phyloP scores from a whole-genome alignment of 2,329 filamentous ascomycete genomes.

The Celoporthe dispersa region DNA sequence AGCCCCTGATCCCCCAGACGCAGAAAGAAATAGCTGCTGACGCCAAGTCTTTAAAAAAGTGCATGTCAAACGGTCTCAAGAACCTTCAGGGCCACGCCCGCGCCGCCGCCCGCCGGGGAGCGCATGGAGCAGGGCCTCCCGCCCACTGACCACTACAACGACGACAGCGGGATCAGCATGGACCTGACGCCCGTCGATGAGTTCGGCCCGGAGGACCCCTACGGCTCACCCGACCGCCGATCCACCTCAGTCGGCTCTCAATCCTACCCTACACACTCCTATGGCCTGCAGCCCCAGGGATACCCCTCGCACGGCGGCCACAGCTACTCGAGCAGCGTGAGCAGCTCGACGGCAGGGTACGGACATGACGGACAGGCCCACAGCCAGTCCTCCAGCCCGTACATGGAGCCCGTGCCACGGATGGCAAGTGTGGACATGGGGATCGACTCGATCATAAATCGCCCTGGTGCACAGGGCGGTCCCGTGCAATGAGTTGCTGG shows the following conservation, averaged over 20 bases:
- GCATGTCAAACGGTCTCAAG: slow-evolving; percentile 83
- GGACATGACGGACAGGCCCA: slow-evolving; percentile 39
- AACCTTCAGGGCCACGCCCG: slow-evolving; percentile 74
- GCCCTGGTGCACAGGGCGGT: slow-evolving; percentile 37
- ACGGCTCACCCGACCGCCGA: slow-evolving; percentile 58
- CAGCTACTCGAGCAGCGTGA: slow-evolving; percentile 60
- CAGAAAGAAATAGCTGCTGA: slow-evolving; percentile 18
- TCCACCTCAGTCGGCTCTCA: slow-evolving; percentile 43
- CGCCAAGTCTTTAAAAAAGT: slow-evolving; percentile 51
- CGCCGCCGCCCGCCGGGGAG: slow-evolving; percentile 67
- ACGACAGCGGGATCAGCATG: slow-evolving; percentile 73
- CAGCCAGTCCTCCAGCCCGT: slow-evolving; percentile 50
- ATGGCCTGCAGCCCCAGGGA: slow-evolving; percentile 31
- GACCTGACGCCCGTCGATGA: slow-evolving; percentile 64
- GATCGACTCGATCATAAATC: slow-evolving; percentile 63
- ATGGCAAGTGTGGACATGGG: slow-evolving; percentile 64
- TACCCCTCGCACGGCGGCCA: slow-evolving; percentile 38
- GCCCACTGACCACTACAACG: slow-evolving; percentile 57
- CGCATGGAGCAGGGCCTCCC: slow-evolving; percentile 55
- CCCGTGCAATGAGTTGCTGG: neutral
- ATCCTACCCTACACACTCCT: slow-evolving; percentile 31
- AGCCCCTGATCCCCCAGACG: too few relatives aligned
- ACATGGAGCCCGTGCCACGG: slow-evolving; percentile 51
- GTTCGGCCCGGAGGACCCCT: slow-evolving; percentile 54
- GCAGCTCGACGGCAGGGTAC: slow-evolving; percentile 46